These are phyloP conservation scores for Cadophora gregata DNA, from an alignment of 2,329 filamentous ascomycete genomes.

Conservation along the genomic window DNA sequence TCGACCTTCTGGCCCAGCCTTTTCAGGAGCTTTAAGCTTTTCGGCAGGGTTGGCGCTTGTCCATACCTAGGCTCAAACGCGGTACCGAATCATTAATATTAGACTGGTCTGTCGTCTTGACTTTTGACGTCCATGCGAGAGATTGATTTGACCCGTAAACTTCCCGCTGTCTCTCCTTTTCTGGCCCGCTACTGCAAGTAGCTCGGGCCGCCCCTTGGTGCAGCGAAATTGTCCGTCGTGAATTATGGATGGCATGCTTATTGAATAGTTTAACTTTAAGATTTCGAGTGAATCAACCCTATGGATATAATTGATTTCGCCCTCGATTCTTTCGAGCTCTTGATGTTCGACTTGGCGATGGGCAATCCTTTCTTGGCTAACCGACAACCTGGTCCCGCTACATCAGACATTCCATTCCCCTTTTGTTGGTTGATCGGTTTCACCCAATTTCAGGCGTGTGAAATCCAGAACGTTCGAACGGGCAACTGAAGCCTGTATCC, in stretches of 20 bases:
- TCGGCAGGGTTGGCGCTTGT: neutral
- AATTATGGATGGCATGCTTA: neutral
- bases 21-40: neutral
- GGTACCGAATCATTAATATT: neutral
- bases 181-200: neutral
- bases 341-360: neutral
- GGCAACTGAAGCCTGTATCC: slow-evolving; percentile 8
- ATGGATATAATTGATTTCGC: too few relatives aligned
- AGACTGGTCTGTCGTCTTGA: neutral
- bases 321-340: neutral
- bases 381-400: neutral
- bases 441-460: neutral
- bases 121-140: neutral
- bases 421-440: neutral
- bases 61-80: neutral
- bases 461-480: slow-evolving; percentile 1
- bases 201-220: neutral
- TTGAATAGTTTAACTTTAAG: neutral
- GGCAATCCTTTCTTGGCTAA: neutral
- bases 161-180: neutral
- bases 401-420: neutral
- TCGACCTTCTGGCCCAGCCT: neutral
- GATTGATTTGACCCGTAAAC: neutral
- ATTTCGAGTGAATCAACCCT: too few relatives aligned
- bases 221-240: neutral